Evolutionary conservation across 2,329 filamentous ascomycete species (phyloP).

Genomic region (Scytalidium sp.): DNA sequence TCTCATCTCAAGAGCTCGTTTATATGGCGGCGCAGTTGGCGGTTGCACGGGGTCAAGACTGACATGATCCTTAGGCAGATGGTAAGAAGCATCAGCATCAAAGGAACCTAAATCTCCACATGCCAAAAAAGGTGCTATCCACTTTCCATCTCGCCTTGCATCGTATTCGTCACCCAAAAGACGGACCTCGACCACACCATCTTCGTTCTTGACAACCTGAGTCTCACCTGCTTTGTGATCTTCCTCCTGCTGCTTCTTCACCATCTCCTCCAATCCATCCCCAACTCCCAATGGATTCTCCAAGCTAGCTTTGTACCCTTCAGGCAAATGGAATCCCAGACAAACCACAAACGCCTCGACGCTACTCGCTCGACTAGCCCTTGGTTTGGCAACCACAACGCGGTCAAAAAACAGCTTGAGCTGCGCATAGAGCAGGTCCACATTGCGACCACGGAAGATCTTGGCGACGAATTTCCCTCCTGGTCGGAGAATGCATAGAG

Average conservation of each 20-base stretch:
- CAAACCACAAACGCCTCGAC: slow-evolving; percentile 97
- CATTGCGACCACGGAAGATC: slow-evolving; percentile 91
- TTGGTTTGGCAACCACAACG: slow-evolving; percentile 89
- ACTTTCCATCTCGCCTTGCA: slow-evolving; percentile 50
- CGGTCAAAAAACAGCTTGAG: slow-evolving; percentile 85
- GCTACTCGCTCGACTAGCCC: slow-evolving; percentile 92
- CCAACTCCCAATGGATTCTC: slow-evolving; percentile 72
- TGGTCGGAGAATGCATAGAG: slow-evolving; percentile 85
- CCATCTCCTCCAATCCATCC: slow-evolving; percentile 48
- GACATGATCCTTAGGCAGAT: slow-evolving; percentile 79
- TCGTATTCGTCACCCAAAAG: slow-evolving; percentile 29
- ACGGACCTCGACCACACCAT: slow-evolving; percentile 21
- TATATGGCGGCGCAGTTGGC: slow-evolving; percentile 93
- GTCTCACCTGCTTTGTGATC: slow-evolving; percentile 29
- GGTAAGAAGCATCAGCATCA: slow-evolving; percentile 93
- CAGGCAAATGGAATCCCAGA: slow-evolving; percentile 79
- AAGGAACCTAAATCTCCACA: slow-evolving; percentile 94
- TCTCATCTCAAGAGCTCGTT: slow-evolving; percentile 81
- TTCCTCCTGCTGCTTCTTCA: slow-evolving; percentile 37
- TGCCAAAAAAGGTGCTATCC: slow-evolving; percentile 96
- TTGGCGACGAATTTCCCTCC: slow-evolving; percentile 98
- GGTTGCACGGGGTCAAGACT: slow-evolving; percentile 91
- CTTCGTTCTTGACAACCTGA: slow-evolving; percentile 26
- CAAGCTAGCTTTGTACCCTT: slow-evolving; percentile 71
- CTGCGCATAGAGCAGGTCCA: slow-evolving; percentile 93